Evolutionary conservation across 2,329 filamentous ascomycete species (phyloP), one percentile per base, ranked within the genome.

Genomic region (Escovopsis sp.): DNA sequence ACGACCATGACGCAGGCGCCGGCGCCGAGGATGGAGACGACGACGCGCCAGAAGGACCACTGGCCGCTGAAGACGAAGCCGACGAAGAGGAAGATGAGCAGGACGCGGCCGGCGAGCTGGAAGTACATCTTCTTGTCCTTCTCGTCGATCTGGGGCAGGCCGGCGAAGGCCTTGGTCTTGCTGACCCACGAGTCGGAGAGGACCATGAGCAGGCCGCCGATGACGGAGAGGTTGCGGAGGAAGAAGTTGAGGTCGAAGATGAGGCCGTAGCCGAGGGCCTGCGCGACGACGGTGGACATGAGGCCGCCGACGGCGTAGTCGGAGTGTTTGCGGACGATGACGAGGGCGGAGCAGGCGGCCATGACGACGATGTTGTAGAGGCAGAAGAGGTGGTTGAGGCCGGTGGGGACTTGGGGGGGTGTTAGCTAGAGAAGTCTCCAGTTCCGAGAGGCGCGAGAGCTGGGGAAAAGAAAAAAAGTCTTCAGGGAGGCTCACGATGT

Each of bases 91-190:
- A 98, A 95, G 67, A 98, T 96, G 55, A 98, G 73, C 51, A 98
- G 73, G 33, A 98, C 85, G 53, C 91, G 82, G 33, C 91, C 91
- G 51, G 91, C 91, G 48, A 98, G 81, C 76, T 96, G 91, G 68
- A 98, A 93, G 73, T 98, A 98, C 89, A 96, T 96, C 76, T 96
- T 98, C 67, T 88, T 85, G 64, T 98, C 91, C 78, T 96, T 96
- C 73, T 98, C 91, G 60, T 96, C 91, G 42, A 98, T 76, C 63
- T 85, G 78, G 39, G 91, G 91, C 42, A 98, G 75, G 39, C 91
- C 91, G 39, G 91, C 91, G 48, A 94, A 94, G 3, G 88, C 89
- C 69, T 95, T 94, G 62, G 80, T 85, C 78, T 96, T 96, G 67
- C 88, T 83, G 50, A 95, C 87, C 87, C 89, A 96, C 45, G 85